Conservation (phyloP, 345 rosid species). For the Sapria himalayana region DNA sequence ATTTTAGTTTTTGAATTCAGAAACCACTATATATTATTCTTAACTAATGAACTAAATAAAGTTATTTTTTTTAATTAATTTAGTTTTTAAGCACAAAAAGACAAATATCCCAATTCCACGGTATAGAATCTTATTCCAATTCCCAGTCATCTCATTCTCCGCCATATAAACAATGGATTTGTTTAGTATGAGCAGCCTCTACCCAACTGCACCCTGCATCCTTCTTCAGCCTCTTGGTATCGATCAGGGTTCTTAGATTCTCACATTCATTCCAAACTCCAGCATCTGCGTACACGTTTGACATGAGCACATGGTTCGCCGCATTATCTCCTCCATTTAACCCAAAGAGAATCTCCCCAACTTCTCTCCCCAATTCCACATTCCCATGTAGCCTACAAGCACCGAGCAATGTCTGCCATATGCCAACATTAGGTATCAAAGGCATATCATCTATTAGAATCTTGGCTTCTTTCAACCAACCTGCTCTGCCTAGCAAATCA, state of each 20-base stretch:
- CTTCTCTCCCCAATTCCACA: conserved; percentile 43
- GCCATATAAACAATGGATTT: conserved; percentile 41
- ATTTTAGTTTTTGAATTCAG: too few relatives aligned
- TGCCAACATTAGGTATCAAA: conserved; percentile 33
- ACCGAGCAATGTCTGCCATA: conserved; percentile 87
- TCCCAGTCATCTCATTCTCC: conserved; percentile 30
- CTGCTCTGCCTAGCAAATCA: conserved; percentile 73
- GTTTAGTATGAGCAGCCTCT: conserved; percentile 48
- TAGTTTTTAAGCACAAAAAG: too few relatives aligned
- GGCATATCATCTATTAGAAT: conserved; percentile 47
- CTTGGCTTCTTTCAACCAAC: conserved; percentile 51
- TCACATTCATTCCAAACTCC: conserved; percentile 50
- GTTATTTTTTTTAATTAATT: too few relatives aligned
- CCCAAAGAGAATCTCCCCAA: conserved; percentile 31
- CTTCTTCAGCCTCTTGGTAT: conserved; percentile 37
- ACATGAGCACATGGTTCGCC: conserved; percentile 61
- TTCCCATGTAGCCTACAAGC: conserved; percentile 61
- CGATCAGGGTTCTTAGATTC: conserved; percentile 29
- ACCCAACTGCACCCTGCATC: conserved; percentile 80
- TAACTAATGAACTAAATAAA: too few relatives aligned
- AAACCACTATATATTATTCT: too few relatives aligned
- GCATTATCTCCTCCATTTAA: conserved; percentile 39
- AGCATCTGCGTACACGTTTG: conserved; percentile 57
- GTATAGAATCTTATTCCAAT: too few relatives aligned
- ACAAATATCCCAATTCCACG: too few relatives aligned